Conservation (phyloP, 805 yeast genomes). For the Ogataea chonburiensis region DNA sequence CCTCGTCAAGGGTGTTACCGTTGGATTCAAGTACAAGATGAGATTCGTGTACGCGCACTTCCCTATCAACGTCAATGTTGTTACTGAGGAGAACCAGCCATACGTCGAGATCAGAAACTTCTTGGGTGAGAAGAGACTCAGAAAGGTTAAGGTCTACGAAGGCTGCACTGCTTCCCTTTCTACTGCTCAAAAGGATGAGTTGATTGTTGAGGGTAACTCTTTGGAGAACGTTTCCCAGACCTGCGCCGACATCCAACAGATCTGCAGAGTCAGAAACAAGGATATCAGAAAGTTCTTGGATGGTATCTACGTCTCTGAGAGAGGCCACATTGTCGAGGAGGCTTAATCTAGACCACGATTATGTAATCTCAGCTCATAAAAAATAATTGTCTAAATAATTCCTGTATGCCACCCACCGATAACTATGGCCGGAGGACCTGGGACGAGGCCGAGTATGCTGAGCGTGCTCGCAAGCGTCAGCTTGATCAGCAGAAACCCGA, state of each 20-base stretch:
- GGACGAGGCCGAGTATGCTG: slow-evolving; percentile 65
- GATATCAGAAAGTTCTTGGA: slow-evolving; percentile 99
- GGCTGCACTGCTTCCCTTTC: slow-evolving; percentile 89
- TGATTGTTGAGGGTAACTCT: slow-evolving; percentile 90
- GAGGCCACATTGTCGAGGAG: slow-evolving; percentile 74
- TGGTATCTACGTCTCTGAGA: slow-evolving; percentile 98
- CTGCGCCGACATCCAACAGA: slow-evolving; percentile 97
- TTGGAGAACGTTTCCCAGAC: slow-evolving; percentile 96
- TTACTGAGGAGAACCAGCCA: slow-evolving; percentile 71
- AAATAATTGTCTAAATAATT: neutral
- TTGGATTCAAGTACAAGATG: slow-evolving; percentile 99
- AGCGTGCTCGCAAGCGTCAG: slow-evolving; percentile 37
- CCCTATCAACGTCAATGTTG: slow-evolving; percentile 97
- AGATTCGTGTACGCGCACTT: slow-evolving; percentile 99
- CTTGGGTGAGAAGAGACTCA: slow-evolving; percentile 98
- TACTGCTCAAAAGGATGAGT: slow-evolving; percentile 88
- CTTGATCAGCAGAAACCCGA: slow-evolving; percentile 15
- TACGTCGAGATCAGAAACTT: slow-evolving; percentile 97
- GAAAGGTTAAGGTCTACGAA: slow-evolving; percentile 79
- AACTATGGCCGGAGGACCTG: slow-evolving; percentile 64
- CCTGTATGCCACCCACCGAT: slow-evolving; percentile 7
- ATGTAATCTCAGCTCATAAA: slow-evolving; percentile 2
- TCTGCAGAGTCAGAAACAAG: slow-evolving; percentile 98
- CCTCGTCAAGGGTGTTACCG: slow-evolving; percentile 97
- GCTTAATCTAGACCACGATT: slow-evolving; percentile 6